Percentiles rank a stretch among this genome's conserved stretches.
phyloP scores from a whole-genome alignment of 805 yeast species.

The Metschnikowia corniflorae region DNA sequence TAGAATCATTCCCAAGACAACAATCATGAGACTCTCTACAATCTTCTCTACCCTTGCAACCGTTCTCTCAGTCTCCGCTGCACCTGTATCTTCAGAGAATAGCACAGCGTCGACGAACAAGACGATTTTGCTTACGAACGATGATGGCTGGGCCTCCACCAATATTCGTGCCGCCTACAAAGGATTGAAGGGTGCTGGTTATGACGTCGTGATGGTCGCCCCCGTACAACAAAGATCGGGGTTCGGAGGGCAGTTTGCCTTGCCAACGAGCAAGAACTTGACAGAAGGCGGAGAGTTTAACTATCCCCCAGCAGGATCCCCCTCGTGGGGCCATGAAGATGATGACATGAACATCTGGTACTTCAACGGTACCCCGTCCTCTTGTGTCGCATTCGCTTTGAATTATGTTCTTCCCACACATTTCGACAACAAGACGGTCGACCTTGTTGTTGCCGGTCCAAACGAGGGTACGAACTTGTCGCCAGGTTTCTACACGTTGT shows the following conservation, averaged over 20 bases:
- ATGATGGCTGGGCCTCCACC: constrained; percentile 56
- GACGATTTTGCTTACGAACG: constrained; percentile 50
- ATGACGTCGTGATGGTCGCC: constrained; percentile 20
- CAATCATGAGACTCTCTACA: constrained; percentile 10
- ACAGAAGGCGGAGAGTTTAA: constrained; percentile 45
- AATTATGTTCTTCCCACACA: constrained; percentile 23
- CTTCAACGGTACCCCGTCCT: constrained; percentile 28
- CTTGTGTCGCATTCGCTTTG: constrained; percentile 27
- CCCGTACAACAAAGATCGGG: constrained; percentile 22
- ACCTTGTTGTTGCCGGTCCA: constrained; percentile 28
- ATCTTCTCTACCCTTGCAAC: constrained; percentile 11
- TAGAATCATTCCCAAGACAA: neutral
- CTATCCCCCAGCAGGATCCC: constrained; percentile 46
- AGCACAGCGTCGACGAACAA: constrained; percentile 23
- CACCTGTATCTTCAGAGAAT: constrained; percentile 20
- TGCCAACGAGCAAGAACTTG: constrained; percentile 38
- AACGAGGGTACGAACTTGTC: constrained; percentile 29
- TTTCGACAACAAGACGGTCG: constrained; percentile 21
- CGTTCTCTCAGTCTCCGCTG: constrained; percentile 22
- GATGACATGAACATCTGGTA: constrained; percentile 31
- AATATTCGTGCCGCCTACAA: constrained; percentile 55
- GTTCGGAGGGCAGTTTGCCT: constrained; percentile 42
- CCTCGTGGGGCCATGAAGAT: constrained; percentile 54
- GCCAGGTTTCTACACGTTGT: constrained; percentile 26
- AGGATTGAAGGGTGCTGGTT: constrained; percentile 26